Conservation (phyloP, 139 green algal genomes). For the Micractinium sp. region DNA sequence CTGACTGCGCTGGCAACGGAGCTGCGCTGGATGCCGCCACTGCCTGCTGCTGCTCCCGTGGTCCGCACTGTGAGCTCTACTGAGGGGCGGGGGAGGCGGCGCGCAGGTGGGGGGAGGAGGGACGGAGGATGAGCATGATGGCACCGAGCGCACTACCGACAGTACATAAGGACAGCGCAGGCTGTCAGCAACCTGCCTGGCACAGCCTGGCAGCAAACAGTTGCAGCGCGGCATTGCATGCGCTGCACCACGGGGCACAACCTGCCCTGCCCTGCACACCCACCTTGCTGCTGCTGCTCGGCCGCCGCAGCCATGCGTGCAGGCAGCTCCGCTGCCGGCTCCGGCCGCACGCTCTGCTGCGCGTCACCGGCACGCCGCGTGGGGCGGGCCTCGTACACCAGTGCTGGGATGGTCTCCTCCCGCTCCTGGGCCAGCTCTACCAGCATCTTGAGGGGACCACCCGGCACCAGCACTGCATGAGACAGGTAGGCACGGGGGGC, state of each 20-base stretch:
- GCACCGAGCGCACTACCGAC: background rate
- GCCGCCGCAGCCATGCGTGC: background rate
- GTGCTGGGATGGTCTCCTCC: slow-evolving; percentile 90
- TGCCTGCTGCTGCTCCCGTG: background rate
- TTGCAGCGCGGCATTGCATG: too few relatives aligned
- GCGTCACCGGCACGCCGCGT: background rate
- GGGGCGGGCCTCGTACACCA: slow-evolving; percentile 93
- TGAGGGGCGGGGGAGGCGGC: background rate
- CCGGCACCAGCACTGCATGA: slow-evolving; percentile 87
- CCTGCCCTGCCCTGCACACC: background rate
- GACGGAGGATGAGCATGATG: background rate
- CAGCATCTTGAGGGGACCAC: slow-evolving; percentile 82
- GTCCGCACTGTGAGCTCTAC: background rate
- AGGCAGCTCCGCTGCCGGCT: background rate
- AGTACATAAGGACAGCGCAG: background rate
- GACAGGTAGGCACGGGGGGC: background rate
- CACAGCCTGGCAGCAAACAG: too few relatives aligned
- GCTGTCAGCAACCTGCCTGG: background rate
- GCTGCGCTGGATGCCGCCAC: background rate
- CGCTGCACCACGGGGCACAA: too few relatives aligned
- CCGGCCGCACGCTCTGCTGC: background rate
- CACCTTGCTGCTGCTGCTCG: background rate
- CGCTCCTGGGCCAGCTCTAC: slow-evolving; percentile 92
- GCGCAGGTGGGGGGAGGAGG: background rate
- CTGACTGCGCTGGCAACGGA: background rate